Evolutionary conservation across 2,329 filamentous ascomycete genomes (phyloP), one percentile per base, ranked within the genome.

Genomic region (Bipolaris cookei): DNA sequence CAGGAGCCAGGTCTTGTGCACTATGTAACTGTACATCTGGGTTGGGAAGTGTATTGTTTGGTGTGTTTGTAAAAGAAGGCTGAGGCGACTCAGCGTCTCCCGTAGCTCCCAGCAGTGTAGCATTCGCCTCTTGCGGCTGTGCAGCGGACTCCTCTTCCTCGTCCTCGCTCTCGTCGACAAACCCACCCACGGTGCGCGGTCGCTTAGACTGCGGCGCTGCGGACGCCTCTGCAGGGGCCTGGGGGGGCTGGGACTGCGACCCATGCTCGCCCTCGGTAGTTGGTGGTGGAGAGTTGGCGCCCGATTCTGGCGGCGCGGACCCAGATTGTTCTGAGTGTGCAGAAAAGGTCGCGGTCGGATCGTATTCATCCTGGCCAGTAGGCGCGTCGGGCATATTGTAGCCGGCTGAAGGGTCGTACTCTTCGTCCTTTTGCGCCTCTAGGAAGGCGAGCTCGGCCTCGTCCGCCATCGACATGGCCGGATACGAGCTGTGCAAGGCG

Each of bases 81-180:
- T 82, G 81, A 77, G 79, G 78, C 74, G 81, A 77, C 72, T 75
- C 76, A 77, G 80, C 76, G 77, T 75, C 75, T 76, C 76, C 76
- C 74, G 78, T 72, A 71, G 79, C 77, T 77, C 80, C 78, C 74
- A 80, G 75, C 71, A 80, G 75, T 71, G 78, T 71, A 70, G 80
- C 72, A 72, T 77, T 80, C 71, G 78, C 81, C 69, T 79, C 77
- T 61, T 78, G 65, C 54, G 71, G 71, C 66, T 85, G 84, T 65
- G 86, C 59, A 61, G 72, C 70, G 60, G 73, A 71, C 65, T 72
- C 70, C 61, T 82, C 80, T 67, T 82, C 81, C 69, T 86, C 83
- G 74, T 83, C 82, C 72, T 86, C 84, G 73, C 86, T 84, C 76
- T 87, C 85, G 73, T 84, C 81, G 76, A 86, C 82, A 80, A 87